These are phyloP conservation scores for Cyclotella baltica DNA, from an alignment of 108 stramenopile genomes.

Conservation along the genomic window DNA sequence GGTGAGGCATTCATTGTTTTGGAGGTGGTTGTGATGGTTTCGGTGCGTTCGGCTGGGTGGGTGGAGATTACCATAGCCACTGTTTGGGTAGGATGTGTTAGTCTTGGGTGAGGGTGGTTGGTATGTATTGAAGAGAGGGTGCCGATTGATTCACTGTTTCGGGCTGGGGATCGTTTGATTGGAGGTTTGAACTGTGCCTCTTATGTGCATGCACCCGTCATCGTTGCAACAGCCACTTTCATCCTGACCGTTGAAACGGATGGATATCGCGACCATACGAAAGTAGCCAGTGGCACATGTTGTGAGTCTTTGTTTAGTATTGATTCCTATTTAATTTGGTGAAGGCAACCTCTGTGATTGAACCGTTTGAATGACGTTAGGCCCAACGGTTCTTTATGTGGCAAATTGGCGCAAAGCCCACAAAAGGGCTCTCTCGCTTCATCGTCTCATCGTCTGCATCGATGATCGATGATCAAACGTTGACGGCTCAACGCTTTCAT, in stretches of 20 bases:
- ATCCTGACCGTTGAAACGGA: background rate
- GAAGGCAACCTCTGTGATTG: too few relatives aligned
- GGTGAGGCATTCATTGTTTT: conserved; percentile 28
- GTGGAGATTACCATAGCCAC: background rate
- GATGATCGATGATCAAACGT: background rate
- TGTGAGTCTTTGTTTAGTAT: background rate
- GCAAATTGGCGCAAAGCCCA: too few relatives aligned
- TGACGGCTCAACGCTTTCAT: too few relatives aligned
- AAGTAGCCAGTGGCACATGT: too few relatives aligned
- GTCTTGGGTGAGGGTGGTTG: background rate
- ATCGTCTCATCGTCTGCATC: background rate
- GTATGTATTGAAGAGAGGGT: background rate
- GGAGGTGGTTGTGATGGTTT: background rate
- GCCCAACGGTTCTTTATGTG: too few relatives aligned
- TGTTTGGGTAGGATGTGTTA: conserved; percentile 22
- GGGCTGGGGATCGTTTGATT: too few relatives aligned
- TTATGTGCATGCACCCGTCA: too few relatives aligned
- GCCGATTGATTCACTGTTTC: too few relatives aligned
- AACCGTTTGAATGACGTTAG: background rate
- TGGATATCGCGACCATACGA: background rate
- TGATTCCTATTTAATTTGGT: background rate
- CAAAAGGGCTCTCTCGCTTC: background rate
- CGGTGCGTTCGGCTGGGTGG: background rate
- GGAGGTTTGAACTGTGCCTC: too few relatives aligned
- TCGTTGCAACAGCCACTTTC: too few relatives aligned